phyloP scores from a whole-genome alignment of 768 basidiomycete genomes.

The Boletellus emodensis region DNA sequence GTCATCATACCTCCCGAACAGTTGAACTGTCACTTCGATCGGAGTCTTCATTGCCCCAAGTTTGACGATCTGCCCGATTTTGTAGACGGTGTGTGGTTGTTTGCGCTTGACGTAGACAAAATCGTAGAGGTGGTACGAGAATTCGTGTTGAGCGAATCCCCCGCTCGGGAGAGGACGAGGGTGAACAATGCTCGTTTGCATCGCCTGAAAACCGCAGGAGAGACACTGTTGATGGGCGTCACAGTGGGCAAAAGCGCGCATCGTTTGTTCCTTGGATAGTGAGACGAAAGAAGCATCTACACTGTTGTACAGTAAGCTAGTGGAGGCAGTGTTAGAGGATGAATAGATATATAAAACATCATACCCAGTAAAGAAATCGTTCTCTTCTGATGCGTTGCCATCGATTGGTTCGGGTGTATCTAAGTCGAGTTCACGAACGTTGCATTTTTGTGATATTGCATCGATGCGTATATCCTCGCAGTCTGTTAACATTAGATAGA shows the following conservation, averaged over 20 bases:
- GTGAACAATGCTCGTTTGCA: slow-evolving; percentile 20
- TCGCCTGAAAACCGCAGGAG: slow-evolving; percentile 41
- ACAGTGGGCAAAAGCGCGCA: slow-evolving; percentile 27
- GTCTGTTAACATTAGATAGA: slow-evolving; percentile 49
- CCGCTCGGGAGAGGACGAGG: slow-evolving; percentile 28
- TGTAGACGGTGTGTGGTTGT: slow-evolving; percentile 30
- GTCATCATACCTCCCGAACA: slow-evolving; percentile 47
- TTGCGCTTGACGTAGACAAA: slow-evolving; percentile 53
- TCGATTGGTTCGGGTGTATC: slow-evolving; percentile 48
- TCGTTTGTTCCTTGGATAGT: slow-evolving; percentile 35
- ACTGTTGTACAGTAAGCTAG: slow-evolving; percentile 52
- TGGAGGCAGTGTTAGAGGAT: background rate
- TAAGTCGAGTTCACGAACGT: slow-evolving; percentile 39
- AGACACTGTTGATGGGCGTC: slow-evolving; percentile 41
- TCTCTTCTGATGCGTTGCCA: slow-evolving; percentile 33
- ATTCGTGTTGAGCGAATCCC: slow-evolving; percentile 40
- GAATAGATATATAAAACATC: slow-evolving; percentile 9
- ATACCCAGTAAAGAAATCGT: slow-evolving; percentile 59
- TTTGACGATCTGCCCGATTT: slow-evolving; percentile 54
- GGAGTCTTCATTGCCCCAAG: slow-evolving; percentile 29
- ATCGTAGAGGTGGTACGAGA: slow-evolving; percentile 54
- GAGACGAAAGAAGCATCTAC: slow-evolving; percentile 44
- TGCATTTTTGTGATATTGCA: slow-evolving; percentile 57
- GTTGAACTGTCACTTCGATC: slow-evolving; percentile 34
- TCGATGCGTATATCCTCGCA: slow-evolving; percentile 56